Percentiles rank a stretch among this genome's conserved stretches.
Evolutionary conservation across 495 filamentous ascomycete species (phyloP).

Genomic region (Penicillium malachiteum): DNA sequence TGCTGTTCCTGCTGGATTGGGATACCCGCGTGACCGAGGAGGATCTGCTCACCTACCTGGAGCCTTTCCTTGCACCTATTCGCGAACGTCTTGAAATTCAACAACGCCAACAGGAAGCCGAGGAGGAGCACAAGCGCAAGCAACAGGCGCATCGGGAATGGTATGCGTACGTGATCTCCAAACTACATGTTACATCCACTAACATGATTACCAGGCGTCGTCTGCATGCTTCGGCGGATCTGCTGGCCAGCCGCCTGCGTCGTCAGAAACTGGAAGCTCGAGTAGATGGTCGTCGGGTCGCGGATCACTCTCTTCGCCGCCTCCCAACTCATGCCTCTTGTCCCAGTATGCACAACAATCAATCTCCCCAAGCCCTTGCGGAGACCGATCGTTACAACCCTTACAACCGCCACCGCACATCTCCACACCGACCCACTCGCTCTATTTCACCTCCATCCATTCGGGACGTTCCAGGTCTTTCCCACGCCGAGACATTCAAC

Average conservation of each 20-base stretch:
- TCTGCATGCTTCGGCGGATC: slow-evolving; percentile 42
- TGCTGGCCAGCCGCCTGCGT: slow-evolving; percentile 41
- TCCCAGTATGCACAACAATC: slow-evolving; percentile 35
- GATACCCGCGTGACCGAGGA: slow-evolving; percentile 79
- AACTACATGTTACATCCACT: not conserved
- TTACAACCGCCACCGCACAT: slow-evolving; percentile 38
- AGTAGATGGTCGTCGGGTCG: slow-evolving; percentile 20
- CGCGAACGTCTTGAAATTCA: slow-evolving; percentile 46
- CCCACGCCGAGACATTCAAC: slow-evolving; percentile 44
- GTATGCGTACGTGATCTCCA: slow-evolving; percentile 6
- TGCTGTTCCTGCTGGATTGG: slow-evolving; percentile 91
- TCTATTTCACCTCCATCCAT: slow-evolving; percentile 54
- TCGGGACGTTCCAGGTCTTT: slow-evolving; percentile 47
- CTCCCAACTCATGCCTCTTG: slow-evolving; percentile 36
- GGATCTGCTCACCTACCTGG: slow-evolving; percentile 83
- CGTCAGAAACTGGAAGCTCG: slow-evolving; percentile 41
- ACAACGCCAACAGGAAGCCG: slow-evolving; percentile 25
- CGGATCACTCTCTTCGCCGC: slow-evolving; percentile 19
- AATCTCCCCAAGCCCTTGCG: slow-evolving; percentile 29
- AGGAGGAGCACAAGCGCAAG: slow-evolving; percentile 35
- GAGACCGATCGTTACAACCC: slow-evolving; percentile 41
- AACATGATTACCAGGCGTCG: slow-evolving; percentile 26
- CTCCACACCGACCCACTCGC: slow-evolving; percentile 29
- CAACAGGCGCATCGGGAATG: slow-evolving; percentile 45
- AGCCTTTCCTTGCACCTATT: slow-evolving; percentile 85